Evolutionary conservation across 495 filamentous ascomycete species (phyloP).

Genomic region (Penicillium chermesinum): DNA sequence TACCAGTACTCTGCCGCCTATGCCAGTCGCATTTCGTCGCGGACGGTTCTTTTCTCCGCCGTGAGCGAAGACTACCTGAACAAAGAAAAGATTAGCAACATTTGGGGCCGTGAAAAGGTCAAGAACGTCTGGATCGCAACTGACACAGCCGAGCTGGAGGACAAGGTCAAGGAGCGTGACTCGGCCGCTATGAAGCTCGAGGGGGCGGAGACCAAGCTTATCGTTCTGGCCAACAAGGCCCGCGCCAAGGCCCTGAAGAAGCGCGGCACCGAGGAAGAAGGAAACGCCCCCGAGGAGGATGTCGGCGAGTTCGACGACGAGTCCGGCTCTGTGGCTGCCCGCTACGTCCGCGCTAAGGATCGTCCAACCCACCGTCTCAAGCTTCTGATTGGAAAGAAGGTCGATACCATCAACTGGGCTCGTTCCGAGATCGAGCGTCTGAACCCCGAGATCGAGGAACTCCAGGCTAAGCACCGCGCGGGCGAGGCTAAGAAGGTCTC

Average conservation of each 20-base stretch:
- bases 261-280: slow-evolving; percentile 47
- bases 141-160: slow-evolving; percentile 74
- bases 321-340: slow-evolving; percentile 73
- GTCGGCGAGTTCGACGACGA: slow-evolving; percentile 53
- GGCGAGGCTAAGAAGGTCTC: slow-evolving; percentile 61
- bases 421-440: slow-evolving; percentile 75
- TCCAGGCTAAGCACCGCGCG: slow-evolving; percentile 67
- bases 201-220: slow-evolving; percentile 80
- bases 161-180: slow-evolving; percentile 81
- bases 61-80: slow-evolving; percentile 73
- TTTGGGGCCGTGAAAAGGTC: slow-evolving; percentile 70
- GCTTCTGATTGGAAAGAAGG: slow-evolving; percentile 78
- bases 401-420: slow-evolving; percentile 81
- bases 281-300: slow-evolving; percentile 26
- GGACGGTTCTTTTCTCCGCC: slow-evolving; percentile 87
- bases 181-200: slow-evolving; percentile 81
- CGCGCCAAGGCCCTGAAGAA: slow-evolving; percentile 75
- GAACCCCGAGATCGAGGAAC: slow-evolving; percentile 69
- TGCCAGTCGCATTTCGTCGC: slow-evolving; percentile 82
- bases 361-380: slow-evolving; percentile 83
- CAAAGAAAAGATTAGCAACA: slow-evolving; percentile 64
- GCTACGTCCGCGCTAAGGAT: slow-evolving; percentile 73
- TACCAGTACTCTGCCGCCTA: slow-evolving; percentile 86
- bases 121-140: slow-evolving; percentile 82
- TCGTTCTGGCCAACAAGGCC: slow-evolving; percentile 72